phyloP scores from a whole-genome alignment of 2,329 filamentous ascomycete species.

The Venturia aucupariae region DNA sequence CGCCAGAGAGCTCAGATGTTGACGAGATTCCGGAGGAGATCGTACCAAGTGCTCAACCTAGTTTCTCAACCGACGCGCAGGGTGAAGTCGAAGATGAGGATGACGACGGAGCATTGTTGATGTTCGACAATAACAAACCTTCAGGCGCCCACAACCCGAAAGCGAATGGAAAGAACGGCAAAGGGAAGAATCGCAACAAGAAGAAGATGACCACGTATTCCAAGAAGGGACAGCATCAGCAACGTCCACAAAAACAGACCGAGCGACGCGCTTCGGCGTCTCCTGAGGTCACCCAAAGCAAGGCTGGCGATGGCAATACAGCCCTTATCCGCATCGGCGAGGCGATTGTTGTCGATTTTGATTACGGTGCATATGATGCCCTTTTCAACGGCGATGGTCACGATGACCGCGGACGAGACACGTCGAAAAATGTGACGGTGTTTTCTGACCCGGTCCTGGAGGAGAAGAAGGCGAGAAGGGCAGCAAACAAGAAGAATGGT shows the following conservation, averaged over 20 bases:
- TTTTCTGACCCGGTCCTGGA: constrained; percentile 49
- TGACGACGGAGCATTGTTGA: not conserved
- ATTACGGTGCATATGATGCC: constrained; percentile 55
- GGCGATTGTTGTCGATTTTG: constrained; percentile 82
- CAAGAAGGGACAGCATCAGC: constrained; percentile 19
- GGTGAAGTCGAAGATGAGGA: not conserved
- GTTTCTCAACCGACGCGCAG: not conserved
- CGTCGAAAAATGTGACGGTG: constrained; percentile 50
- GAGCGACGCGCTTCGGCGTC: not conserved
- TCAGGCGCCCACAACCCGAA: not conserved
- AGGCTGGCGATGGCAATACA: constrained; percentile 37
- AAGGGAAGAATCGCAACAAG: constrained; percentile 24
- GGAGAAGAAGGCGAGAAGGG: constrained; percentile 53
- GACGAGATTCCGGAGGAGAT: not conserved
- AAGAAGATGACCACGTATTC: constrained; percentile 21
- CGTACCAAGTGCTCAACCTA: not conserved
- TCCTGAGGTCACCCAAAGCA: constrained; percentile 1
- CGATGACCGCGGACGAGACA: constrained; percentile 50
- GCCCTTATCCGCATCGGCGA: constrained; percentile 73
- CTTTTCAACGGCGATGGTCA: constrained; percentile 51
- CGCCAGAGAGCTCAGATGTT: constrained; percentile 8
- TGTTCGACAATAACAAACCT: not conserved
- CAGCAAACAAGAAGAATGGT: constrained; percentile 60
- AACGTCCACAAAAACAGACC: constrained; percentile 20
- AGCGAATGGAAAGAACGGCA: constrained; percentile 17